phyloP scores from a whole-genome alignment of 176 grass and related monocot genomes.

The Oryza brachyantha region DNA sequence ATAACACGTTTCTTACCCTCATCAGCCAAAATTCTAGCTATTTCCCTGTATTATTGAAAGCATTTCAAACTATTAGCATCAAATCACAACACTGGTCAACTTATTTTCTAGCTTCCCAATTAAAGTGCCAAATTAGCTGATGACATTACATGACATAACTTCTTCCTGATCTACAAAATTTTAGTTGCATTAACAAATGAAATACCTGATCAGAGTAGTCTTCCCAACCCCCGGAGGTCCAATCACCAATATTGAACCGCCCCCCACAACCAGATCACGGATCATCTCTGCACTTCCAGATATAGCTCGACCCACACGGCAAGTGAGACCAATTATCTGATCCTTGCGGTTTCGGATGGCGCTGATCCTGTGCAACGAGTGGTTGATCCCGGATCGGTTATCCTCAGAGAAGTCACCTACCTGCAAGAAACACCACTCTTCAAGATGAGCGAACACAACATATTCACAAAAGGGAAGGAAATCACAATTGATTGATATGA shows the following conservation, averaged over 20 bases:
- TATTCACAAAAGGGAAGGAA: not conserved
- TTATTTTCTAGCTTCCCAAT: not conserved
- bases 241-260: slow-evolving; percentile 89
- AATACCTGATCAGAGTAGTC: slow-evolving; percentile 92
- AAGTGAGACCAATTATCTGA: slow-evolving; percentile 88
- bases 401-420: slow-evolving; percentile 92
- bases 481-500: not conserved
- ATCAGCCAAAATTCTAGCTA: slow-evolving; percentile 88
- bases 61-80: slow-evolving; percentile 23
- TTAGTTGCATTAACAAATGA: not conserved
- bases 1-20: slow-evolving; percentile 87
- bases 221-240: slow-evolving; percentile 95
- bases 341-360: slow-evolving; percentile 88
- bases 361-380: slow-evolving; percentile 87
- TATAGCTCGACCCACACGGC: slow-evolving; percentile 87
- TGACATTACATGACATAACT: not conserved
- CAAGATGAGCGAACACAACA: not conserved
- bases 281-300: slow-evolving; percentile 91
- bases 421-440: slow-evolving; percentile 35
- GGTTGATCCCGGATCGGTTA: slow-evolving; percentile 94
- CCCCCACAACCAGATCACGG: slow-evolving; percentile 69
- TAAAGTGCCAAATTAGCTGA: not conserved
- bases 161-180: not conserved
- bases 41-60: slow-evolving; percentile 72
- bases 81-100: not conserved